Conservation (phyloP, 2,329 filamentous ascomycete genomes). For the Hymenoscyphus salicellus region DNA sequence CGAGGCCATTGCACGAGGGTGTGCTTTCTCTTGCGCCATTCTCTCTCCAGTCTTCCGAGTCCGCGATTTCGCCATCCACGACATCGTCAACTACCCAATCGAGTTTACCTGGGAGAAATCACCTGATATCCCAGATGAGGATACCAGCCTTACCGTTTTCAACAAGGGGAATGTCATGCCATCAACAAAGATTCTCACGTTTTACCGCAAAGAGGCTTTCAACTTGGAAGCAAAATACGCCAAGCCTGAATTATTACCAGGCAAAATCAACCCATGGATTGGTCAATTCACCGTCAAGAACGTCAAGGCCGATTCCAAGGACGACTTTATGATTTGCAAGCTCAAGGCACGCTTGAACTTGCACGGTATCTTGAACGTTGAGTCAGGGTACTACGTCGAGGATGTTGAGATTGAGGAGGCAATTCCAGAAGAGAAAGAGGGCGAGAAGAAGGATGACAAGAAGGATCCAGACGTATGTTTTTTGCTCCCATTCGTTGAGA, state of each 20-base stretch:
- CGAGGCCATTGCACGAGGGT: conserved; percentile 92
- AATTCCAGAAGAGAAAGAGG: conserved; percentile 66
- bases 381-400: conserved; percentile 96
- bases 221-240: conserved; percentile 93
- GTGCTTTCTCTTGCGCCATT: conserved; percentile 96
- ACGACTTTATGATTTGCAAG: conserved; percentile 99
- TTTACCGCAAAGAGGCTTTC: conserved; percentile 97
- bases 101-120: conserved; percentile 99
- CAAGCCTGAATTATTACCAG: conserved; percentile 80
- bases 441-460: conserved; percentile 51
- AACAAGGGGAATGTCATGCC: conserved; percentile 96
- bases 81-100: conserved; percentile 96
- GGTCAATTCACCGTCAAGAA: conserved; percentile 97
- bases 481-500: background rate
- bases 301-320: conserved; percentile 87
- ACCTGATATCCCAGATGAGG: conserved; percentile 95
- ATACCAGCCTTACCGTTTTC: conserved; percentile 95
- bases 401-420: conserved; percentile 97
- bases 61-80: conserved; percentile 94
- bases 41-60: conserved; percentile 97
- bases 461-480: conserved; percentile 70
- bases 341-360: conserved; percentile 96
- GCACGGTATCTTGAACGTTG: conserved; percentile 92
- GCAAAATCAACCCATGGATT: conserved; percentile 91
- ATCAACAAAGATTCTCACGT: conserved; percentile 98